Base-by-base conservation (phyloP, 805 yeast genomes). In the Candida verbasci region DNA sequence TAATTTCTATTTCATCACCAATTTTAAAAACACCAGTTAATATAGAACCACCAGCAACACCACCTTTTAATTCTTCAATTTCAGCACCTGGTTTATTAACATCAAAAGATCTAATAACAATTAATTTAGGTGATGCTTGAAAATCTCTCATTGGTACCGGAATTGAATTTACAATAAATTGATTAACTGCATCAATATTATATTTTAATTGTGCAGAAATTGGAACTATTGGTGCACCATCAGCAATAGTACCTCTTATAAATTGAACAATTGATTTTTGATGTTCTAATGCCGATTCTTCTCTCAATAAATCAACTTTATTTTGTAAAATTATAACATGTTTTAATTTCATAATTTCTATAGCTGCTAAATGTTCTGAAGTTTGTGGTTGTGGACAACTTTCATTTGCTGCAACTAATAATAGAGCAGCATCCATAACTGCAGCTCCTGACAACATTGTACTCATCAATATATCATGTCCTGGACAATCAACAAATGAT, bases 361-460 rank as follows among this genome's bases (percentile, higher is more conserved):
- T 93, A 46, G 99, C 99, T 35, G 99, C 99, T 68, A 93, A 77
- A 74, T 93, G 99, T 72, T 93, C 99, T 10, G 95, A 84, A 12
- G 99, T 93, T 72, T 93, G 99, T 29, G 99, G 99, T 73, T 93
- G 99, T 43, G 99, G 99, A 74, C 99, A 93, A 38, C 95, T 80
- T 75, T 93, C 99, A 62, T 93, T 93, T 67, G 97, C 98, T 20
- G 98, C 99, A 59, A 93, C 82, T 48, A 93, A 76, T 57, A 93
- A 72, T 44, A 93, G 72, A 2, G 99, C 99, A 39, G 99, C 99
- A 68, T 93, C 99, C 99, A 93, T 93, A 47, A 93, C 99, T 12
- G 99, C 99, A 24, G 99, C 99, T 61, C 99, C 99, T 31, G 97
- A 89, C 78, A 93, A 81, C 99, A 93, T 93, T 49, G 99, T 93